A percentile compares a stretch with the other conserved stretches of the same genome.
Conservation (phyloP, 495 filamentous ascomycete genomes). For the Melanomma pulvis-pyrius region DNA sequence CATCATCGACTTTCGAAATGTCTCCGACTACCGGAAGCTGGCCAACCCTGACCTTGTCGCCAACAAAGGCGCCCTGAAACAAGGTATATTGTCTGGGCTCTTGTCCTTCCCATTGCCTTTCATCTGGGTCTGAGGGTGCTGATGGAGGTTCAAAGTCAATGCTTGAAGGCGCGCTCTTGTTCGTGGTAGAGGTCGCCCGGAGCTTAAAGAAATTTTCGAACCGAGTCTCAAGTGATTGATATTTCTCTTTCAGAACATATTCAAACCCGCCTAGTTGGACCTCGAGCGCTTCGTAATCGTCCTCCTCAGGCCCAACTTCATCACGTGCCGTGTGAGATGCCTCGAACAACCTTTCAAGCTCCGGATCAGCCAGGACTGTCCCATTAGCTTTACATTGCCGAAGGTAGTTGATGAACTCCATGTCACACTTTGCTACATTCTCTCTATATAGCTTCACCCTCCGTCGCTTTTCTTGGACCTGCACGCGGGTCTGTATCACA, state of each 20-base stretch:
- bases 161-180: not conserved
- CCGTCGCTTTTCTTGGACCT: conserved; percentile 24
- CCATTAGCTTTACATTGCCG: conserved; percentile 11
- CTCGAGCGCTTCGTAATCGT: conserved; percentile 37
- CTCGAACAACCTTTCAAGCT: conserved; percentile 11
- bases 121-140: not conserved
- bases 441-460: conserved; percentile 8
- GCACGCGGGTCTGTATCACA: conserved; percentile 10
- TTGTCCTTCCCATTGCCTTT: not conserved
- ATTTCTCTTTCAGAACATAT: conserved; percentile 26
- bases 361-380: not conserved
- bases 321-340: conserved; percentile 24
- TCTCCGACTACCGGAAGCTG: conserved; percentile 5
- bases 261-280: conserved; percentile 27
- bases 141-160: conserved; percentile 20
- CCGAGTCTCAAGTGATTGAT: conserved; percentile 15
- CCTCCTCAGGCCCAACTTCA: conserved; percentile 28
- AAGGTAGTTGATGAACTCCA: conserved; percentile 17
- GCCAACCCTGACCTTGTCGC: conserved; percentile 24
- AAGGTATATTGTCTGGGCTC: conserved; percentile 18
- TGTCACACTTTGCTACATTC: conserved; percentile 19
- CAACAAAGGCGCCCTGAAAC: conserved; percentile 22
- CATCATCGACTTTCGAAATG: not conserved
- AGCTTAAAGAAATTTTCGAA: conserved; percentile 32
- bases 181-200: conserved; percentile 7